Base-by-base conservation (phyloP, 1,284 basidiomycete species). In the Sphaerobolus stellatus region DNA sequence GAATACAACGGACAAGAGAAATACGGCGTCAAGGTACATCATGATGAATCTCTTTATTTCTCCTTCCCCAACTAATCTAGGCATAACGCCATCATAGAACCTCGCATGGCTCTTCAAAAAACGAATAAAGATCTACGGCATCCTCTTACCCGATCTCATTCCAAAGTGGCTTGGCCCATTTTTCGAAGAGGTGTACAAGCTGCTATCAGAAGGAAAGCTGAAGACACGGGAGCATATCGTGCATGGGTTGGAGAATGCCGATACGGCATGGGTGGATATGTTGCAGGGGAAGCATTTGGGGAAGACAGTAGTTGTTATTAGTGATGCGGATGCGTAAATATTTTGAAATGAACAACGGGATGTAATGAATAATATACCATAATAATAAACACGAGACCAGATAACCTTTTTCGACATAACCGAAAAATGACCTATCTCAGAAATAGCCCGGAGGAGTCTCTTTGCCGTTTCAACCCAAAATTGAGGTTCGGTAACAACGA, bases 1-100 rank as follows among this genome's bases (percentile, higher is more conserved):
- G 45, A 48, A 29, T 48, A 48, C n/a, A 48, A 48, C 45, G 29
- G 30, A 13, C 11, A 48, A 48, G 45, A 48, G 16, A 18, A 18
- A 4, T 48, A 48, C 29, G 45, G 45, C 29, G 45, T 48, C 7
- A 48, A 48, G 29, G 45, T 48, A 13, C 6, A 27, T 48, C 7
- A 4, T n/a, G n/a, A n/a, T n/a, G n/a, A n/a, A n/a, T n/a, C n/a
- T n/a, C n/a, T 31, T 28, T 27, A 48, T 5, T 28, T 27, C 3
- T 3, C 25, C 29, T 5, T 14, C 11, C 9, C 14, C 9, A 28
- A 5, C 13, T 24, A 9, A 24, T 27, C 22, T 9, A 24, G 25
- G 25, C 4, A 4, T 48, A 4, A 28, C 14, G 2, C 18, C 20
- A 4, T 48, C 4, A 5, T 14, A 48, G 45, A 29, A 22, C 30